Evolutionary conservation across 139 green algal genomes (phyloP).

Genomic region (Dunaliella sp.): DNA sequence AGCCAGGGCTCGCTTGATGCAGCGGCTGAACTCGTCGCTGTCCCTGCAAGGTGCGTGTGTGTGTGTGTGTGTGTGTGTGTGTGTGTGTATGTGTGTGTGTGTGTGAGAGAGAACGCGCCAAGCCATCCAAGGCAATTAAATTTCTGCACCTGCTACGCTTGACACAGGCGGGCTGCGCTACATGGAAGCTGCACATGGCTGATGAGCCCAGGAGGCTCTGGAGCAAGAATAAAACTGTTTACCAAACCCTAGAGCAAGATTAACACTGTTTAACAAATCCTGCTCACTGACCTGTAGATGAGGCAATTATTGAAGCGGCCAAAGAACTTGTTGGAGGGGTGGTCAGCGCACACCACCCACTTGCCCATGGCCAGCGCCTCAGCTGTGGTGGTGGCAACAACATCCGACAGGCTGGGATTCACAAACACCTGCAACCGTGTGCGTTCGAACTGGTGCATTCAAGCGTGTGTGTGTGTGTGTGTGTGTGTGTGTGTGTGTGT

Average conservation of each 20-base stretch:
- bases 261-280: background rate
- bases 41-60: slow-evolving; percentile 24
- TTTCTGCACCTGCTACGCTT: too few species aligned
- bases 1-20: slow-evolving; percentile 70
- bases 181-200: too few species aligned
- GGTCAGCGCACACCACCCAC: slow-evolving; percentile 91
- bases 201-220: too few species aligned
- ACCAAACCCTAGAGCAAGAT: background rate
- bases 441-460: background rate
- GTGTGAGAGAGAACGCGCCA: too few species aligned
- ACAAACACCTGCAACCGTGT: slow-evolving; percentile 78
- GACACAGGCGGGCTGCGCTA: too few species aligned
- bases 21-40: slow-evolving; percentile 83
- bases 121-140: too few species aligned
- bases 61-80: background rate
- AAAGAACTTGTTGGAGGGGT: slow-evolving; percentile 96
- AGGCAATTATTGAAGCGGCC: slow-evolving; percentile 86
- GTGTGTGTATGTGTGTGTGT: background rate
- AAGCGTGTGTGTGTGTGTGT: slow-evolving; percentile 29
- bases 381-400: slow-evolving; percentile 97
- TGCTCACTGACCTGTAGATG: slow-evolving; percentile 62
- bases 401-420: slow-evolving; percentile 91
- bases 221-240: too few species aligned
- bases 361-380: slow-evolving; percentile 99
- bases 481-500: background rate